phyloP scores from a whole-genome alignment of 2,329 filamentous ascomycete genomes.

The Arthrobotrys entomopaga region DNA sequence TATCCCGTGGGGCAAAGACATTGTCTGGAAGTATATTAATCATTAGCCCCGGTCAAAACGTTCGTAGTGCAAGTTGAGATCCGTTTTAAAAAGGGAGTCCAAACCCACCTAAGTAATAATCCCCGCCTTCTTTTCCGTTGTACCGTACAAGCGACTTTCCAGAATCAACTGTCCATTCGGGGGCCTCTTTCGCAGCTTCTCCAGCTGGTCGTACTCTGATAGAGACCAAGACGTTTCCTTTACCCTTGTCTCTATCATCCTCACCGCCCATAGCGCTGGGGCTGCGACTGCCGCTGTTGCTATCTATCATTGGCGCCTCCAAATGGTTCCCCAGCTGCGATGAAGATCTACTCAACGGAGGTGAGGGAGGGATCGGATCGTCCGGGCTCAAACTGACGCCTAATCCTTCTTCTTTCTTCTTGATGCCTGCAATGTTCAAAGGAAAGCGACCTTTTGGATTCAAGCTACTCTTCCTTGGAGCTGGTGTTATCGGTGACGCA shows the following conservation, averaged over 20 bases:
- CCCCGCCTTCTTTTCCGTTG: conserved; percentile 86
- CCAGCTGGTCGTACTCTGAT: conserved; percentile 88
- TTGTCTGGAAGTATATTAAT: conserved; percentile 73
- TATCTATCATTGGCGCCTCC: conserved; percentile 37
- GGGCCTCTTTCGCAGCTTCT: conserved; percentile 69
- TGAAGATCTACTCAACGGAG: conserved; percentile 46
- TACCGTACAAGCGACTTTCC: conserved; percentile 84
- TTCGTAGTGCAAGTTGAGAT: conserved; percentile 47
- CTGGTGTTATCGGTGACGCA: conserved; percentile 37
- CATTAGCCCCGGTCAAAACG: conserved; percentile 7
- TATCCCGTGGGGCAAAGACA: conserved; percentile 91
- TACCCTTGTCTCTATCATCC: conserved; percentile 72
- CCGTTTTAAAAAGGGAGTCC: conserved; percentile 49
- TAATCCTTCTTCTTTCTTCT: conserved; percentile 48
- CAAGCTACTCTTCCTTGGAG: conserved; percentile 42
- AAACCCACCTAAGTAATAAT: conserved; percentile 85
- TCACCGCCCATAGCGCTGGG: conserved; percentile 57
- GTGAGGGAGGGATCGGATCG: conserved; percentile 39
- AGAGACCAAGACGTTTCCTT: conserved; percentile 95
- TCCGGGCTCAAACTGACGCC: conserved; percentile 43
- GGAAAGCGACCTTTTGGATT: conserved; percentile 53
- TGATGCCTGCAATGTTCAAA: conserved; percentile 37
- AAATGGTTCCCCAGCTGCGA: conserved; percentile 39
- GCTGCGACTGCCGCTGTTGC: conserved; percentile 37
- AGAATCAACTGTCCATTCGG: conserved; percentile 92